Base-by-base conservation (phyloP, 2,329 filamentous ascomycete species). In the Trichoderma koningiopsis region DNA sequence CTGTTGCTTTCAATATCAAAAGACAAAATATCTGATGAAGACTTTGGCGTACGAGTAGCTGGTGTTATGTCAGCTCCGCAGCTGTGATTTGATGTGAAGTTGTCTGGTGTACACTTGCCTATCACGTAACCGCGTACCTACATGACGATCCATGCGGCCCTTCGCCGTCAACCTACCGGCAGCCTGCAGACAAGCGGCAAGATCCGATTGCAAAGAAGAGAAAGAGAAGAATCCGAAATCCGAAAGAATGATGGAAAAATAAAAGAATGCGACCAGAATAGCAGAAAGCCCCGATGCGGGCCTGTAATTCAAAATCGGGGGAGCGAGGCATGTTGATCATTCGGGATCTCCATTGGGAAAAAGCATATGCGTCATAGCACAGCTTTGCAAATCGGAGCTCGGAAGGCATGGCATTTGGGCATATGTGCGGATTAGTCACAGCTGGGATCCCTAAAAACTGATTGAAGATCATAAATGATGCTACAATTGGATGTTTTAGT, bases 271-370 rank as follows among this genome's bases (percentile, higher is more conserved):
- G 16, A 19, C 19, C 40, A 40, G 14, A 43, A n/a, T 43, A 10
- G 40, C 5, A 35, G 33, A 43, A 43, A 5, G 35, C 8, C 10
- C 19, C 24, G 8, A 24, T 31, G 27, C 27, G 16, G n/a, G n/a
- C 31, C 47, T 33, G 29, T 31, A 40, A n/a, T 19, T 29, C 27
- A 43, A 11, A 62, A 43, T 47, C n/a, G 3, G 58, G 57, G 29
- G 13, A 49, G 37, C 29, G 37, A 40, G 37, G 37, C 37, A 11
- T 27, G 40, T 43, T 49, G 58, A 61, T 61, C 58, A 11, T 49
- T 61, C 58, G 58, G 58, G 24, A 47, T 40, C 58, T 49, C 58
- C 37, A 61, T 47, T 61, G 11, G 58, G 57, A 19, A n/a, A 22
- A 29, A 31, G 31, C 11, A 10, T 16, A 37, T 55, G 53, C 60